Percentiles rank a stretch among this genome's conserved stretches.
Conservation (phyloP, 2,329 filamentous ascomycete genomes). For the Bretziella fagacearum region DNA sequence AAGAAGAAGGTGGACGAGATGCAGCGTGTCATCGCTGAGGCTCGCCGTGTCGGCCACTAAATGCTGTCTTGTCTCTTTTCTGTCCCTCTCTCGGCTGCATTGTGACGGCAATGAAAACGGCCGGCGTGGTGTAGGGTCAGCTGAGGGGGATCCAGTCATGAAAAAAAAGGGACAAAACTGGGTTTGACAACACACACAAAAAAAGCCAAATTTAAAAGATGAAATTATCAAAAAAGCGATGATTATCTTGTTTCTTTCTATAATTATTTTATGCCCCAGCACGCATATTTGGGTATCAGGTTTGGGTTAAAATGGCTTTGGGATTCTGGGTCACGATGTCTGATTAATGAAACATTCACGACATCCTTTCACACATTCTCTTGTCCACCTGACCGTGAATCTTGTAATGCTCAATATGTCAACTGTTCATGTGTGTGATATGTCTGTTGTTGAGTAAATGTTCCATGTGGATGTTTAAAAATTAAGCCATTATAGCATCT, state of each 20-base stretch:
- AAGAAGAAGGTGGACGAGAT: slow-evolving; percentile 99
- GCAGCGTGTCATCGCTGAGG: slow-evolving; percentile 92
- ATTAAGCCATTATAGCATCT: background rate
- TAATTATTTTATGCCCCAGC: background rate
- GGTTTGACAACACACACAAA: slow-evolving; percentile 14
- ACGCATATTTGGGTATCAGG: background rate
- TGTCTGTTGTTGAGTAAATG: background rate
- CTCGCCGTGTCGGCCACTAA: slow-evolving; percentile 53
- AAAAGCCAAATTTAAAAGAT: slow-evolving; percentile 12
- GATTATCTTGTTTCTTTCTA: background rate
- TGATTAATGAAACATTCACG: slow-evolving; percentile 4
- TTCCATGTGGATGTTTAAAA: background rate
- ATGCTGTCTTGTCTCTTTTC: slow-evolving; percentile 16
- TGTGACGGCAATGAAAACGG: too few species aligned
- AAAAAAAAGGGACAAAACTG: slow-evolving; percentile 9
- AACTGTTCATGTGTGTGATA: background rate
- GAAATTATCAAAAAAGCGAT: slow-evolving; percentile 7
- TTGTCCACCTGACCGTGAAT: background rate
- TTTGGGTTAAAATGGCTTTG: slow-evolving; percentile 1
- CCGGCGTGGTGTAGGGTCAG: too few species aligned
- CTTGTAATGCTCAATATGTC: background rate
- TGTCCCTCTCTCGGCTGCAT: too few species aligned
- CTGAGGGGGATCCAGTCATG: background rate
- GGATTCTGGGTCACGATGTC: slow-evolving; percentile 5
- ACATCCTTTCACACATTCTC: slow-evolving; percentile 1